These are phyloP conservation scores for Astraeus odoratus DNA, from an alignment of 768 basidiomycete species.

Conservation along the genomic window DNA sequence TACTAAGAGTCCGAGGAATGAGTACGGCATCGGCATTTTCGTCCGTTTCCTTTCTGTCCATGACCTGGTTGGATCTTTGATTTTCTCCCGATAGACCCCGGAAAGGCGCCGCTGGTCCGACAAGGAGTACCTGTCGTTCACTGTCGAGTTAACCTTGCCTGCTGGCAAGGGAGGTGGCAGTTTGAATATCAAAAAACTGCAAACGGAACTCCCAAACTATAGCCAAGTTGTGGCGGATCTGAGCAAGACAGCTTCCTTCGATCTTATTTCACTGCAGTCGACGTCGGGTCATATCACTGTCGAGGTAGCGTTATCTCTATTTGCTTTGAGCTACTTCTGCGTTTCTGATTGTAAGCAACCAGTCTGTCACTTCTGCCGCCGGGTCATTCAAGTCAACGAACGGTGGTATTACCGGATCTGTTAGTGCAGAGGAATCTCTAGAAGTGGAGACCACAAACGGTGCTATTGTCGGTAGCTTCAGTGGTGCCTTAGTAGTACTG, in stretches of 20 bases:
- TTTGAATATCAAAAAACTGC: constrained; percentile 34
- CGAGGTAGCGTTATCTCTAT: constrained; percentile 19
- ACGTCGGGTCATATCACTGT: constrained; percentile 30
- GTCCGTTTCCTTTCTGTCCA: constrained; percentile 21
- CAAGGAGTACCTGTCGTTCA: constrained; percentile 25
- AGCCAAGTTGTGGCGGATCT: constrained; percentile 32
- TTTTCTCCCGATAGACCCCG: constrained; percentile 30
- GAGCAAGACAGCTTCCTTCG: constrained; percentile 29
- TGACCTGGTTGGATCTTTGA: neutral
- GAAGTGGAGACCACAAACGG: no score
- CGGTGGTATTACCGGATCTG: constrained; percentile 35
- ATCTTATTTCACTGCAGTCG: constrained; percentile 28
- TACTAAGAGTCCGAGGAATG: constrained; percentile 17
- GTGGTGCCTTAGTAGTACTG: constrained; percentile 29
- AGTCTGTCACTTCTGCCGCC: constrained; percentile 29
- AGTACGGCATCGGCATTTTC: constrained; percentile 28
- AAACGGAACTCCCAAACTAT: constrained; percentile 37
- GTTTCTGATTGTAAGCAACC: constrained; percentile 2
- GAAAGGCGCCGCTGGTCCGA: neutral
- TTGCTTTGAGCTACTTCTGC: neutral
- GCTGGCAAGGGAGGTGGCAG: constrained; percentile 14
- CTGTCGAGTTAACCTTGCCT: constrained; percentile 34
- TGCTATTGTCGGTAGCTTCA: constrained; percentile 40
- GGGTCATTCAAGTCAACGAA: constrained; percentile 34
- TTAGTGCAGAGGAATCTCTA: no score